Evolutionary conservation across 352 stramenopile genomes (phyloP).

Genomic region (Phytophthora uliginosa): DNA sequence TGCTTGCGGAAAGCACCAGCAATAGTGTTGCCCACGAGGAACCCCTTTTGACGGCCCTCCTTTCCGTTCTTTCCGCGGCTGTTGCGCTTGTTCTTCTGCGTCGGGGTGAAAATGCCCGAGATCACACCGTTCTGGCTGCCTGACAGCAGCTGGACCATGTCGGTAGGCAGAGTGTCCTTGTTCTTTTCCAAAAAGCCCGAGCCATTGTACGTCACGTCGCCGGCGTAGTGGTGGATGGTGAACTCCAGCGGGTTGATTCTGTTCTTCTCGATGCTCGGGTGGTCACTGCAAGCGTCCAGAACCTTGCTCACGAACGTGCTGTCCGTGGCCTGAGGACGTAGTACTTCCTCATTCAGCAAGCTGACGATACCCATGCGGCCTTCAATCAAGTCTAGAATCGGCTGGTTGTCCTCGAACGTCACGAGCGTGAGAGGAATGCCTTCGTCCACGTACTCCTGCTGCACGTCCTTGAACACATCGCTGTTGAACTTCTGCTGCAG

Average conservation of each 20-base stretch:
- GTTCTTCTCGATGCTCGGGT: constrained; percentile 89
- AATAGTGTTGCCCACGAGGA: constrained; percentile 87
- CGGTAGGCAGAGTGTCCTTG: constrained; percentile 85
- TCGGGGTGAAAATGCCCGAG: constrained; percentile 71
- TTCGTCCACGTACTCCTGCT: constrained; percentile 96
- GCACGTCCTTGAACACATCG: constrained; percentile 96
- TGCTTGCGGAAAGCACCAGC: constrained; percentile 90
- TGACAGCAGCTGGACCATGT: constrained; percentile 83
- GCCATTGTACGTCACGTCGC: constrained; percentile 86
- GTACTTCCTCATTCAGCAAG: constrained; percentile 97
- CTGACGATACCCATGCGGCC: constrained; percentile 90
- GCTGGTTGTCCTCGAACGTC: constrained; percentile 94
- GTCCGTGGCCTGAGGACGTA: constrained; percentile 88
- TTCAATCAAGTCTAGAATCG: constrained; percentile 93
- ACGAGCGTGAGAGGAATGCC: constrained; percentile 88
- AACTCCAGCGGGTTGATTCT: constrained; percentile 88
- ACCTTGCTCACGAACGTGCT: constrained; percentile 88
- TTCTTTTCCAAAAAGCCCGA: constrained; percentile 87
- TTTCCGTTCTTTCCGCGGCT: constrained; percentile 58
- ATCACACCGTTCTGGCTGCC: constrained; percentile 72
- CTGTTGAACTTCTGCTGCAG: constrained; percentile 94
- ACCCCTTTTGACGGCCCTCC: constrained; percentile 72
- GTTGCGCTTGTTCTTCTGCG: constrained; percentile 43
- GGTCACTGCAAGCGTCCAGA: constrained; percentile 74
- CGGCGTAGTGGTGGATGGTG: constrained; percentile 85